Evolutionary conservation across 352 stramenopile species (phyloP).

Genomic region (Phytophthora palmivora): DNA sequence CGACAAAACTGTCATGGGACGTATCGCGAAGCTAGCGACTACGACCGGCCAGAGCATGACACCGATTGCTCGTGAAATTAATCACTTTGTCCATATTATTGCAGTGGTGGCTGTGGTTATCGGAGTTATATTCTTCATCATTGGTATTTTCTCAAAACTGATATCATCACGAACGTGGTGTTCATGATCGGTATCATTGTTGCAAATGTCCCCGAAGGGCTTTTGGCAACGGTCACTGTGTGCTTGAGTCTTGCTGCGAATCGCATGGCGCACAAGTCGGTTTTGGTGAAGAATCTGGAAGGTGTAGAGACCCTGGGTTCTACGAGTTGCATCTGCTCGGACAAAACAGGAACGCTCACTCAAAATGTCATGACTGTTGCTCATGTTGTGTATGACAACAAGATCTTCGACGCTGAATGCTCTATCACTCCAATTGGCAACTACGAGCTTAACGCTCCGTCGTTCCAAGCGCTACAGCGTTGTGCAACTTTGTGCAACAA

Average conservation of each 20-base stretch:
- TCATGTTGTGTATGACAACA: constrained; percentile 80
- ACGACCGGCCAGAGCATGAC: constrained; percentile 58
- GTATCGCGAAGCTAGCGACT: constrained; percentile 73
- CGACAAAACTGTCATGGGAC: constrained; percentile 86
- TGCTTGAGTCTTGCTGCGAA: constrained; percentile 92
- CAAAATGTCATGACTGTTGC: constrained; percentile 96
- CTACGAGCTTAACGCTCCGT: constrained; percentile 57
- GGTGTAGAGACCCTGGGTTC: constrained; percentile 93
- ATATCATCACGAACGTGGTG: constrained; percentile 68
- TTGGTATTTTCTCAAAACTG: constrained; percentile 61
- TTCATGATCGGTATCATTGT: constrained; percentile 98
- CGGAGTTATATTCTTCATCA: constrained; percentile 66
- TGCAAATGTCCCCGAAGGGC: constrained; percentile 93
- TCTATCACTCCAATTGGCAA: constrained; percentile 69
- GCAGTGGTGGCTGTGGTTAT: constrained; percentile 62
- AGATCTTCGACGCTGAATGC: constrained; percentile 81
- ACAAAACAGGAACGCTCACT: constrained; percentile 96
- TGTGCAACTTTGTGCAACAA: constrained; percentile 93
- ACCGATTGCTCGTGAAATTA: constrained; percentile 69
- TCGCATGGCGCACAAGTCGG: constrained; percentile 90
- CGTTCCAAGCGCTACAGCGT: constrained; percentile 73
- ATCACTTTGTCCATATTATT: constrained; percentile 78
- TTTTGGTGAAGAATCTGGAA: constrained; percentile 95
- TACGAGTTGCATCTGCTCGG: constrained; percentile 90
- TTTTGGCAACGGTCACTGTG: constrained; percentile 93